A percentile compares a stretch with the other conserved stretches of the same genome.
These are phyloP conservation scores for Colletotrichum tamarilloi DNA, from an alignment of 2,329 filamentous ascomycete genomes.

Conservation along the genomic window DNA sequence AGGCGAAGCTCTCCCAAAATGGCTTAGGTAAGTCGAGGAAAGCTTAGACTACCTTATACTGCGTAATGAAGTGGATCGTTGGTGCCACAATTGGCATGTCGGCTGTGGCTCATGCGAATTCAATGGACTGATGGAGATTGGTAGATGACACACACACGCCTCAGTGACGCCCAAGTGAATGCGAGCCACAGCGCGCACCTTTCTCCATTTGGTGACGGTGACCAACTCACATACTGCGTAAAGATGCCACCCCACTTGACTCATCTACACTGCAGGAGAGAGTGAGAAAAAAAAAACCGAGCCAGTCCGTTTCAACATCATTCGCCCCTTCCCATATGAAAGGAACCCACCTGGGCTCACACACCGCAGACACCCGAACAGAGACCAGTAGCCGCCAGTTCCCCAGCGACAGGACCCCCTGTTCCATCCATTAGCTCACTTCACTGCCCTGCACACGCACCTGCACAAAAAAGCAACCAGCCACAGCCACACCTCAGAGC, in stretches of 20 bases:
- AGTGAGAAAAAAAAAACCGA: not conserved
- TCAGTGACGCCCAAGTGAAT: not conserved
- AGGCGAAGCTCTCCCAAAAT: not conserved
- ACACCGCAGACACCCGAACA: not conserved
- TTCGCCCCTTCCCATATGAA: slow-evolving; percentile 21
- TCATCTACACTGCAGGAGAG: slow-evolving; percentile 14
- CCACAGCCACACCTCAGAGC: not conserved
- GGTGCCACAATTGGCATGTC: not conserved
- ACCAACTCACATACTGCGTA: not conserved
- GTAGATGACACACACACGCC: not conserved
- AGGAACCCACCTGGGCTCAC: not conserved
- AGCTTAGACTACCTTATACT: not conserved
- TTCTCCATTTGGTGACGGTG: not conserved
- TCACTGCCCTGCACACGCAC: not conserved
- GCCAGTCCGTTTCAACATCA: slow-evolving; percentile 7
- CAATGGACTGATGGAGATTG: not conserved
- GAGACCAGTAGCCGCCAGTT: not conserved
- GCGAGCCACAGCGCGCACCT: slow-evolving; percentile 13
- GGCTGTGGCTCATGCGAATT: not conserved
- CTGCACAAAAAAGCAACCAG: not conserved
- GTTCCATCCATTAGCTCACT: slow-evolving; percentile 19
- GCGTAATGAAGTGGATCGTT: not conserved
- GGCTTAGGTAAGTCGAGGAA: slow-evolving; percentile 17
- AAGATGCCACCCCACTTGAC: slow-evolving; percentile 24
- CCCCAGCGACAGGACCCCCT: not conserved